These are phyloP conservation scores for Apiospora arundinis DNA, from an alignment of 2,329 filamentous ascomycete species.

Conservation along the genomic window DNA sequence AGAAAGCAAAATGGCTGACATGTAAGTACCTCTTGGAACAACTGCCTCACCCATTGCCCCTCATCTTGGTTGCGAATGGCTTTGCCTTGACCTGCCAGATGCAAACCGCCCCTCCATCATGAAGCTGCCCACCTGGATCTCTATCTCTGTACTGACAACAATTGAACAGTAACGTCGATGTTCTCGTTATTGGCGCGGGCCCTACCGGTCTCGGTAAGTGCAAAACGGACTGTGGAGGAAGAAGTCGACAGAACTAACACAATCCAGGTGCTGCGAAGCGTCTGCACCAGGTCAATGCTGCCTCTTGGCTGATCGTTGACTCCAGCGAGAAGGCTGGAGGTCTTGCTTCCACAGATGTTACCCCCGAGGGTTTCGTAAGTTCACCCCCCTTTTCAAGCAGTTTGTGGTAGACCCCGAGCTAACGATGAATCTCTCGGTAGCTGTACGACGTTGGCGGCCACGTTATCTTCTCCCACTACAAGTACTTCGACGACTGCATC, in stretches of 20 bases:
- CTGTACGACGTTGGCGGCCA: slow-evolving; percentile 98
- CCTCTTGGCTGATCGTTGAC: slow-evolving; percentile 97
- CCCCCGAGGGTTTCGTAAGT: slow-evolving; percentile 96
- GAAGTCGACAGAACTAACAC: not conserved
- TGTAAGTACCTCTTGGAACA: slow-evolving; percentile 22
- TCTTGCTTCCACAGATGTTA: slow-evolving; percentile 93
- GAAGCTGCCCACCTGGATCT: not conserved
- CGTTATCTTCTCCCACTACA: slow-evolving; percentile 99
- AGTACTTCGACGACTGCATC: slow-evolving; percentile 99
- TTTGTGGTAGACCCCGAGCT: not conserved
- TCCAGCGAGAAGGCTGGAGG: slow-evolving; percentile 90
- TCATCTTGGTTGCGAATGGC: not conserved
- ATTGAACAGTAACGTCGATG: slow-evolving; percentile 78
- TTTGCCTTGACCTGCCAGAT: not conserved
- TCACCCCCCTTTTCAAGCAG: slow-evolving; percentile 23
- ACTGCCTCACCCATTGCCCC: not conserved
- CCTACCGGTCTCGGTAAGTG: slow-evolving; percentile 83
- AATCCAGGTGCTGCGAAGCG: slow-evolving; percentile 79
- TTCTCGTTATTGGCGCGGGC: slow-evolving; percentile 97
- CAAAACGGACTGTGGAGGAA: not conserved
- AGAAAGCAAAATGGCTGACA: slow-evolving; percentile 23
- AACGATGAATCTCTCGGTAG: slow-evolving; percentile 51
- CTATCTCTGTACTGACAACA: not conserved
- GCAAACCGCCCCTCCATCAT: not conserved
- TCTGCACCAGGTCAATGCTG: slow-evolving; percentile 89